Base-by-base conservation (phyloP, 257 asterid genomes). In the Scutellaria barbata region DNA sequence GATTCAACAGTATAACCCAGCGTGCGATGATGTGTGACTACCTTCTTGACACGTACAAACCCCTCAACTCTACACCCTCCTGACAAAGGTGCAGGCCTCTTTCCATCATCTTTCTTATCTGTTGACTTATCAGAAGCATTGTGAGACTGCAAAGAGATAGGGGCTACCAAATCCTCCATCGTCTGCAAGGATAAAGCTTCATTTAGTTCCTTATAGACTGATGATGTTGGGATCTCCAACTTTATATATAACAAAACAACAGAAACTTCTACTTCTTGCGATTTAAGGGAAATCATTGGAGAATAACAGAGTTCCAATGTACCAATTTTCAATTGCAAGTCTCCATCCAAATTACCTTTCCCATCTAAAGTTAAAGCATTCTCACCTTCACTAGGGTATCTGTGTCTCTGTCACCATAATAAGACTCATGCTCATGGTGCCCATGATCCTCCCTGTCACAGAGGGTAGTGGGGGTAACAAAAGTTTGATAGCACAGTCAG, bases 21-120 rank as follows among this genome's bases (percentile, higher is more conserved):
- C 25, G 25, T 71, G 53, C 55, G n/a, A 45, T 30, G 68, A 66
- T 18, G 69, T 30, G n/a, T 7, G n/a, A 18, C 14, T 83, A 92
- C 99, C 96, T 88, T 95, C 85, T 92, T 95, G 70, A 92, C 96
- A 75, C 97, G 99, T 45, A 92, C 92, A 82, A 90, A 90, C 67
- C 97, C 99, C 84, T 95, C 99, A 80, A 95, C 53, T 82, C 96
- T 85, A 75, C 99, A 92, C 10, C 99, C 98, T 79, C 99, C 99
- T 8, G 98, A 40, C 62, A 67, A 75, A 64, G 99, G 99, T 66
- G 98, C 99, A 76, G 96, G 97, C 75, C 86, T 86, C 82, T 92
- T 92, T 14, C 42, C 33, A 43, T 74, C 84, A 74, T 85, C 87
- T 71, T 83, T 84, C 39, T 51, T 20, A 51, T 59, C 60, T 6